Base-by-base conservation (phyloP, 2,329 filamentous ascomycete genomes). In the Colletotrichum sp. region DNA sequence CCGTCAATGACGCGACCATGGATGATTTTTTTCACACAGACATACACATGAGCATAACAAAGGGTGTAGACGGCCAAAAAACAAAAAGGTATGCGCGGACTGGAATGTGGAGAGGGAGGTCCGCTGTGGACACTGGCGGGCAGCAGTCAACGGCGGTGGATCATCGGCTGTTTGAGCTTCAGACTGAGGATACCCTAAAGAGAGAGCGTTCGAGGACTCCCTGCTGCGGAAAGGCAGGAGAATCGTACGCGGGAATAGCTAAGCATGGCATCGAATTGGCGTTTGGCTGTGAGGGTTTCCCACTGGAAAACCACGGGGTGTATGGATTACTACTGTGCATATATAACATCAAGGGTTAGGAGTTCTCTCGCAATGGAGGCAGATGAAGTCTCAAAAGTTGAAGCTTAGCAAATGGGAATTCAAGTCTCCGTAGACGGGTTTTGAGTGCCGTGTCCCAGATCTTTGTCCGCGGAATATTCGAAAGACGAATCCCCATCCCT, bases 301-400 rank as follows among this genome's bases (percentile, higher is more conserved):
- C 12, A 51, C 11, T 21, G 43, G 43, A 21, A 51, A 24, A 66
- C 38, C 31, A 38, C 29, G 38, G 64, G 47, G 67, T 61, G 59
- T 55, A 70, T 33, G 61, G 71, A 70, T 73, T 29, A 73, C 33
- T 21, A 73, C 55, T 73, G 55, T 61, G 27, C 36, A 36, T 43
- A 62, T 63, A 47, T 54, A 70, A 36, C 61, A 47, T 29, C 15
- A 33, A 4, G 55, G 33, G 47, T 33, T 36, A 29, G 31, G 38
- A 24, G 43, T 24, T 21, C 43, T 6, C 2, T 51, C 43, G 11
- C 43, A 13, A 51, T n/a, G 43, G n/a, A 51, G 0, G 21, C 6
- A 51, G 43, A 13, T 51, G 43, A 51, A 43, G 67, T 13, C 61
- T n/a, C 62, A n/a, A 24, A 51, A 51, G 43, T 51, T 7, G 7